phyloP scores from a whole-genome alignment of 2,329 filamentous ascomycete species.

The Aspergillus tamarii region DNA sequence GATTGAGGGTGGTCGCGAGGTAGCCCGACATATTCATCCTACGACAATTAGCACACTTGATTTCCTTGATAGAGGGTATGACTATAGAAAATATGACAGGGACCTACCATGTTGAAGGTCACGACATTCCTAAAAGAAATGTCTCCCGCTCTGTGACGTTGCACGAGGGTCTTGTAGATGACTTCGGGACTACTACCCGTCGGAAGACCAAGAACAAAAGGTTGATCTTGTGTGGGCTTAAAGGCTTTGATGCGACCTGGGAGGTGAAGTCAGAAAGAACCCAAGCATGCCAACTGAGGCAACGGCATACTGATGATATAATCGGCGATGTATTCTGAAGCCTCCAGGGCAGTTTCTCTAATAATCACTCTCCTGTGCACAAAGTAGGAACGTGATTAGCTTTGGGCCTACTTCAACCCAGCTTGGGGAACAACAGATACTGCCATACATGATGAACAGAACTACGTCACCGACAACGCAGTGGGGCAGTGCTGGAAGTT shows the following conservation, averaged over 20 bases:
- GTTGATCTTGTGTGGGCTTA: constrained; percentile 69
- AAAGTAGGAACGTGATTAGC: constrained; percentile 15
- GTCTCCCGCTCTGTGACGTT: constrained; percentile 49
- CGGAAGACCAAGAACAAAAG: constrained; percentile 81
- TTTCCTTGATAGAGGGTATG: not conserved
- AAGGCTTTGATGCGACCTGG: constrained; percentile 77
- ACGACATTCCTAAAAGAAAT: constrained; percentile 87
- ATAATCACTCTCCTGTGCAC: constrained; percentile 77
- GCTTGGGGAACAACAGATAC: not conserved
- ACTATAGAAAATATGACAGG: not conserved
- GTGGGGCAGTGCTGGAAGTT: constrained; percentile 2
- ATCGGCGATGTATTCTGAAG: constrained; percentile 76
- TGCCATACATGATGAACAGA: constrained; percentile 29
- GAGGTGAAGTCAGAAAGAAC: not conserved
- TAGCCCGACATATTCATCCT: constrained; percentile 86
- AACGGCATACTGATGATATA: constrained; percentile 72
- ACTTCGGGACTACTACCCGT: constrained; percentile 80
- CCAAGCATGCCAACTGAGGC: not conserved
- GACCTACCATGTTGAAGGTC: constrained; percentile 82
- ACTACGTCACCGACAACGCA: constrained; percentile 32
- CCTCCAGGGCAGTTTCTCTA: constrained; percentile 68
- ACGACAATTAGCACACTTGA: constrained; percentile 17
- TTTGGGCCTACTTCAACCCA: not conserved
- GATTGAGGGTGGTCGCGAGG: constrained; percentile 81
- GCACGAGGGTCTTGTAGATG: constrained; percentile 76